Evolutionary conservation across 306 rosid species (phyloP), one percentile per base, ranked within the genome.

Genomic region (Elaeagnus macrophylla): DNA sequence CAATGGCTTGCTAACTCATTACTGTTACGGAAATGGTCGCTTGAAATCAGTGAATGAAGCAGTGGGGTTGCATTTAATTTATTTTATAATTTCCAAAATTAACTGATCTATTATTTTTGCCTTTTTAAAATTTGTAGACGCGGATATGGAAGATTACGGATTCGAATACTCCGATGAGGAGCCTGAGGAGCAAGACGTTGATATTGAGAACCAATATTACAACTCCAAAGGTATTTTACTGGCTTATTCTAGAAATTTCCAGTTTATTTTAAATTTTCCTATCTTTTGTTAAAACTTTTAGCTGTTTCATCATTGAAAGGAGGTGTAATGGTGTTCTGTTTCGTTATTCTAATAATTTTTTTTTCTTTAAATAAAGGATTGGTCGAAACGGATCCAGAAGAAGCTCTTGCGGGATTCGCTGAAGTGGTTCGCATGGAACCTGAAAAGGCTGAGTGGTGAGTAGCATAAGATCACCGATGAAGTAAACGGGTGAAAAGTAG

Each of bases 121-220:
- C 38, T 39, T 2, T 56, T 49, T 1, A 6, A 60, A 45, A 3
- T 49, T n/a, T 71, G 75, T 65, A 91, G 97, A 91, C 72, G 97
- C 96, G 42, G 97, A 91, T 75, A 91, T 91, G 97, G 96, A 91
- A 68, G 97, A 91, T 67, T 91, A 91, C 61, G 96, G 95, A 59
- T 90, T 90, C 69, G 95, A 90, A 64, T 90, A 90, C 80, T 90
- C 97, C n/a, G 97, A 90, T 14, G 97, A 90, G 73, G 97, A 90
- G 66, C 97, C 81, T 51, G 97, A 90, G 75, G 97, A 91, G 79
- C 96, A 86, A 56, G 97, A 91, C 63, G 97, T 91, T 67, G 97
- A 91, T 66, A 91, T 91, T 69, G 97, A 91, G 78, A 91, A 91
- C 70, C 97, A 91, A 67, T 91, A 91, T 69, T 91, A 91, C 81